These are phyloP conservation scores for Daldinia concentrica DNA, from an alignment of 495 filamentous ascomycete genomes.

Conservation along the genomic window DNA sequence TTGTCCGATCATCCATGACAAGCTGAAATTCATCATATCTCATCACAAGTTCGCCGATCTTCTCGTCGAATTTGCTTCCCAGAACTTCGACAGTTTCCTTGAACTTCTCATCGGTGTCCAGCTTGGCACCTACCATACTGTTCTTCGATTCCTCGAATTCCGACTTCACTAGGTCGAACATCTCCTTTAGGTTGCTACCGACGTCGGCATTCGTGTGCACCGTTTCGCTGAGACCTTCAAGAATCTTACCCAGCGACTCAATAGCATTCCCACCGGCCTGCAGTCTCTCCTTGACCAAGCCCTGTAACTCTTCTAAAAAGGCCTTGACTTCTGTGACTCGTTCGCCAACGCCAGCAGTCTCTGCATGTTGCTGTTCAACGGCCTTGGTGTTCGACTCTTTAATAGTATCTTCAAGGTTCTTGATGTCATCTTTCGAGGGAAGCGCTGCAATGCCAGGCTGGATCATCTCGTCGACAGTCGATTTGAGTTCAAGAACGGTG, in stretches of 20 bases:
- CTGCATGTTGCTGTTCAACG: conserved; percentile 75
- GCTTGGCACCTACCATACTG: conserved; percentile 71
- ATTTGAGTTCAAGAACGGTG: conserved; percentile 81
- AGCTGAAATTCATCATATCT: conserved; percentile 86
- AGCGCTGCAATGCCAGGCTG: conserved; percentile 71
- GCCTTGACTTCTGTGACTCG: conserved; percentile 61
- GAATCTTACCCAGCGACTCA: conserved; percentile 63
- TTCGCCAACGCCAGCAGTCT: conserved; percentile 60
- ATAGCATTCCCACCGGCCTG: conserved; percentile 60
- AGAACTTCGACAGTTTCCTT: conserved; percentile 74
- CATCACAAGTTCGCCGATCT: conserved; percentile 75
- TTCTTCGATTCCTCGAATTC: conserved; percentile 83
- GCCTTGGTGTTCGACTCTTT: conserved; percentile 77
- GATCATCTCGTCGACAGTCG: conserved; percentile 74
- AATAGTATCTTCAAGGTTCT: conserved; percentile 64
- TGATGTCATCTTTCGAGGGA: conserved; percentile 69
- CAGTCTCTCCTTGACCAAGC: conserved; percentile 57
- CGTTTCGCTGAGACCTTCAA: conserved; percentile 69
- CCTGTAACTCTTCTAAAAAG: conserved; percentile 61
- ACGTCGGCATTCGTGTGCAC: conserved; percentile 64
- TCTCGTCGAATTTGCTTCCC: conserved; percentile 78
- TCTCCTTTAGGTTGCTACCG: conserved; percentile 74
- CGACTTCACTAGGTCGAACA: conserved; percentile 78
- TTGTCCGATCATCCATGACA: conserved; percentile 73
- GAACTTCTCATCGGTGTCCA: conserved; percentile 80